These are phyloP conservation scores for Nannizzia gypsea DNA, from an alignment of 2,329 filamentous ascomycete species.

Conservation along the genomic window DNA sequence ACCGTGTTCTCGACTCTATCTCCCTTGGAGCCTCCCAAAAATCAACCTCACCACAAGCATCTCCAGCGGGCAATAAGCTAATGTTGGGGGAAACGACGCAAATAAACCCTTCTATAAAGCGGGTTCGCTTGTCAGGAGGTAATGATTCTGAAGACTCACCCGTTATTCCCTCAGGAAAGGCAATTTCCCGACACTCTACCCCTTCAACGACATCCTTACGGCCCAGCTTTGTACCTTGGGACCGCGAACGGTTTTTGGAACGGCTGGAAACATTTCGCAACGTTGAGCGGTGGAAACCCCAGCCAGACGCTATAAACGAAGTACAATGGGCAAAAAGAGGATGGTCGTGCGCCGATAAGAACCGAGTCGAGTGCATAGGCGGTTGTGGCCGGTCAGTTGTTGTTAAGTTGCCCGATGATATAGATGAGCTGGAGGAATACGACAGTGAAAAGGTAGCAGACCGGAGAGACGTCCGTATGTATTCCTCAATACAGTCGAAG, in stretches of 20 bases:
- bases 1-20: slow-evolving; percentile 36
- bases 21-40: slow-evolving; percentile 20
- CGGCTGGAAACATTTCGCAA: slow-evolving; percentile 80
- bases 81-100: background rate
- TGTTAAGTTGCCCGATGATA: slow-evolving; percentile 61
- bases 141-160: slow-evolving; percentile 7
- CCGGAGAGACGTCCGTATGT: slow-evolving; percentile 34
- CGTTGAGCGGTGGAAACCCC: slow-evolving; percentile 85
- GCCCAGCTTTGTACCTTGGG: slow-evolving; percentile 74
- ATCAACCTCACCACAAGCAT: background rate
- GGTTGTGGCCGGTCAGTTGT: slow-evolving; percentile 75
- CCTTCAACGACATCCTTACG: slow-evolving; percentile 25
- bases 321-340: slow-evolving; percentile 90
- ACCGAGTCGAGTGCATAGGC: slow-evolving; percentile 69
- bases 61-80: background rate
- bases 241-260: slow-evolving; percentile 68
- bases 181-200: background rate
- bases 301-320: slow-evolving; percentile 74
- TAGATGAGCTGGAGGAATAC: slow-evolving; percentile 42
- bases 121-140: slow-evolving; percentile 11
- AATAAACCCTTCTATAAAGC: slow-evolving; percentile 13
- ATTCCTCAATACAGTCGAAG: background rate
- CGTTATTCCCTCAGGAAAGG: background rate
- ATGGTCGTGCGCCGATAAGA: slow-evolving; percentile 74
- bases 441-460: slow-evolving; percentile 33